Evolutionary conservation across 2,329 filamentous ascomycete genomes (phyloP).

Genomic region (Dendrostoma leiphaemia): DNA sequence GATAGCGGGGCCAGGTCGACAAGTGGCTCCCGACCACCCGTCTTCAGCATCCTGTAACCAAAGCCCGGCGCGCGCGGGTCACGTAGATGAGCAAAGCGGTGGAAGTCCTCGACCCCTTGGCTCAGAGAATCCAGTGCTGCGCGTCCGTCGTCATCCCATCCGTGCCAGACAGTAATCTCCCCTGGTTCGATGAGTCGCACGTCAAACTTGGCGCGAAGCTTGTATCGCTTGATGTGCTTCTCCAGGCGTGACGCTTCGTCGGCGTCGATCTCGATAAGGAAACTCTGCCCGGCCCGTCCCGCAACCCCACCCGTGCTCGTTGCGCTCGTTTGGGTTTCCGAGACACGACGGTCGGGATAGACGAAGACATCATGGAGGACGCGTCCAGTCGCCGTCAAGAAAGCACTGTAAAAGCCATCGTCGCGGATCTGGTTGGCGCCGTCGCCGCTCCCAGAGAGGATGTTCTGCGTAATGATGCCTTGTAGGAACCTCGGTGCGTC

Average conservation of each 20-base stretch:
- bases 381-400: conserved; percentile 81
- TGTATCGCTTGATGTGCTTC: conserved; percentile 80
- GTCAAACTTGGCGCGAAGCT: conserved; percentile 75
- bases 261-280: conserved; percentile 81
- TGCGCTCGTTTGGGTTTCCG: conserved; percentile 27
- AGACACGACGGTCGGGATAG: conserved; percentile 70
- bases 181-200: conserved; percentile 63
- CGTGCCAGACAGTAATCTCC: conserved; percentile 69
- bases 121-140: conserved; percentile 25
- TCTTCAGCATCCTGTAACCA: conserved; percentile 35
- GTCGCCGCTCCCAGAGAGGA: conserved; percentile 41
- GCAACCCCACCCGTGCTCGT: conserved; percentile 23
- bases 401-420: conserved; percentile 73
- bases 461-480: conserved; percentile 77
- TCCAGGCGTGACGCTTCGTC: conserved; percentile 59
- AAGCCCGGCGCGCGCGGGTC: conserved; percentile 44
- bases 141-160: conserved; percentile 58
- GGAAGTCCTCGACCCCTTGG: neutral
- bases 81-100: conserved; percentile 10
- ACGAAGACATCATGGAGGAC: conserved; percentile 89
- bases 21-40: conserved; percentile 28
- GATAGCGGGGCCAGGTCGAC: conserved; percentile 36
- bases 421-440: conserved; percentile 24
- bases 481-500: conserved; percentile 86
- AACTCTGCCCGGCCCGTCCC: conserved; percentile 43